Base-by-base conservation (phyloP, 2,329 filamentous ascomycete species). In the Thermothelomyces thermophilus region DNA sequence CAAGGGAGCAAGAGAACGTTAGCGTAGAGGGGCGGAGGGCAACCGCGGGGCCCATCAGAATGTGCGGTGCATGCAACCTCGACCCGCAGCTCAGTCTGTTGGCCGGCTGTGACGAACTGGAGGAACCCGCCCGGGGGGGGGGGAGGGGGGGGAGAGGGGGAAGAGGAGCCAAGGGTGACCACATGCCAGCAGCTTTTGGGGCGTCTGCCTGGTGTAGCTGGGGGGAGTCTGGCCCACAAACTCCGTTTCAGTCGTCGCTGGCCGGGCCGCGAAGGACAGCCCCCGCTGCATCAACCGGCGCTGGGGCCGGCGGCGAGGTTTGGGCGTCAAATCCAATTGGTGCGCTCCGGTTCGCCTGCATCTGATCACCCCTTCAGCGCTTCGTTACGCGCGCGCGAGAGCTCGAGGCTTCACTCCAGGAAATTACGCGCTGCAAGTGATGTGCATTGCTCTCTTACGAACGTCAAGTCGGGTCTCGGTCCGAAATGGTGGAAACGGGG, bases 371-470 rank as follows among this genome's bases (percentile, higher is more conserved):
- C 30, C 16, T n/a, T 33, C 34, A 13, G 6, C 33, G 8, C 26
- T n/a, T 36, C 33, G 30, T 22, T 47, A 47, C 39, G 50, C 50
- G 50, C 50, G 50, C 50, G 50, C 53, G 50, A 55, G 47, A 50
- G 49, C 28, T 37, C 24, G 41, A 26, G 26, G 35, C 14, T 34
- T 11, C 43, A 45, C 35, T 31, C 20, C 28, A 37, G 16, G 17
- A 50, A 13, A 50, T 50, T 46, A 24, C 48, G 36, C 6, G 37
- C 22, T 51, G 42, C 48, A 51, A 37, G 42, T 46, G 42, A 37
- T 14, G 22, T 28, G 45, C 45, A 26, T 36, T 28, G 5, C n/a
- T 13, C 3, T 8, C 26, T 17, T 30, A 35, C 16, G 19, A 24
- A 5, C 10, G n/a, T 5, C 24, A 13, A 30, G 22, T 24, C 36